Base-by-base conservation (phyloP, 192 early-diverging fungal genomes). In the Coemansia biformis region DNA sequence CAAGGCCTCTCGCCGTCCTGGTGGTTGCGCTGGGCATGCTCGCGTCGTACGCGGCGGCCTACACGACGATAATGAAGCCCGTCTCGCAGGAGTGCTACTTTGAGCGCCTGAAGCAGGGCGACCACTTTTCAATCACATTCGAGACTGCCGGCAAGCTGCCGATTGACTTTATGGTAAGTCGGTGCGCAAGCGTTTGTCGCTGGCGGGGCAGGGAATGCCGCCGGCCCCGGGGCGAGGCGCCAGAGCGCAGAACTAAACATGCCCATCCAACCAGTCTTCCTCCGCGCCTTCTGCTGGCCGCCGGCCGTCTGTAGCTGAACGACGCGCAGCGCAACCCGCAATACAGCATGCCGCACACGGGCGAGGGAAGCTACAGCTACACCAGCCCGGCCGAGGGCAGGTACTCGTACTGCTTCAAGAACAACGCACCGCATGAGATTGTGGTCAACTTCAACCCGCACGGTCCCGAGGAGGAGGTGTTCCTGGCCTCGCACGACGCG, bases 371-470 rank as follows among this genome's bases (percentile, higher is more conserved):
- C 45, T 60, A 65, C 58, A 57, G 53, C 45, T 63, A 65, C 44
- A 37, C 55, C 21, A 53, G 56, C 47, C 56, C 51, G 5, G 26
- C 15, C 35, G 69, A 72, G 16, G 69, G 69, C 43, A 54, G 63
- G n/a, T 56, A 65, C 49, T 51, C 61, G 34, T 64, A 64, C 52
- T 72, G 68, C 68, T 72, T 72, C 49, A 54, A 38, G 35, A 65
- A 63, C 56, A 56, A 56, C 45, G 61, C 61, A 36, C 57, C 61
- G 33, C 60, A 72, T 30, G 68, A 72, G 46, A 56, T 72, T 50
- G 62, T 72, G 13, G 68, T 72, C 14, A 72, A 72, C 54, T 72
- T 72, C 26, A 72, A 72, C 42, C 68, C 68, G 8, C 68, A 72
- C 26, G 60, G 61, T 2, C 68, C 68, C 4, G 68, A 72, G 12